phyloP scores from a whole-genome alignment of 306 rosid genomes.

The Lagenaria siceraria region DNA sequence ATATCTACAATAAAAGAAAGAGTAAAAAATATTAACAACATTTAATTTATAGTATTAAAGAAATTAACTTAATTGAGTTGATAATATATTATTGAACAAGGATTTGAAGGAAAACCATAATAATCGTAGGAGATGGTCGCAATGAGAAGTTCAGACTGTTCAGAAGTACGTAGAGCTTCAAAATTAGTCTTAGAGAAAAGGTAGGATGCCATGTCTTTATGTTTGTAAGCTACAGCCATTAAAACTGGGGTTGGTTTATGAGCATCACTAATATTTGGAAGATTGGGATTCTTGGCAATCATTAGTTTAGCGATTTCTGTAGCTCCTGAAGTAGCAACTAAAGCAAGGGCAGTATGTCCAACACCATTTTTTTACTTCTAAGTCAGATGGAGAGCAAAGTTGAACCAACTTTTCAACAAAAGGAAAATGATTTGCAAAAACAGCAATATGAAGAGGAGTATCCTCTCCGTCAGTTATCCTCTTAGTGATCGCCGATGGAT shows the following conservation, averaged over 20 bases:
- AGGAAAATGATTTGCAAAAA: too few species aligned
- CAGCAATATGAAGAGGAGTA: too few species aligned
- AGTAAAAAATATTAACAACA: too few species aligned
- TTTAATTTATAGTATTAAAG: too few species aligned
- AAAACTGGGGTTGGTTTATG: background rate
- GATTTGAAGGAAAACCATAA: background rate
- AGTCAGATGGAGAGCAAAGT: too few species aligned
- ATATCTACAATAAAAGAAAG: too few species aligned
- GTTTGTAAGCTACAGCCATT: background rate
- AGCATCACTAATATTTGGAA: background rate
- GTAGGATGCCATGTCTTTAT: background rate
- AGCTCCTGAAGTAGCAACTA: constrained; percentile 3
- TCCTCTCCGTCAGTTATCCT: too few species aligned
- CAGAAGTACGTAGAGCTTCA: background rate
- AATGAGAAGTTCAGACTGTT: background rate
- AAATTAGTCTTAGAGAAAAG: background rate
- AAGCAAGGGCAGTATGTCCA: constrained; percentile 7
- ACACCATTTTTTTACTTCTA: too few species aligned
- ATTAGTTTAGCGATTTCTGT: background rate
- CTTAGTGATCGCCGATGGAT: too few species aligned
- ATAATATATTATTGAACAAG: background rate
- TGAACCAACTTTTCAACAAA: too few species aligned
- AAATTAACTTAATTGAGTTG: too few species aligned
- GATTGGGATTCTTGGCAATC: background rate
- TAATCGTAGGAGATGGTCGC: background rate